Conservation (phyloP, 129 eudicot genomes). For the Arctium lappa region DNA sequence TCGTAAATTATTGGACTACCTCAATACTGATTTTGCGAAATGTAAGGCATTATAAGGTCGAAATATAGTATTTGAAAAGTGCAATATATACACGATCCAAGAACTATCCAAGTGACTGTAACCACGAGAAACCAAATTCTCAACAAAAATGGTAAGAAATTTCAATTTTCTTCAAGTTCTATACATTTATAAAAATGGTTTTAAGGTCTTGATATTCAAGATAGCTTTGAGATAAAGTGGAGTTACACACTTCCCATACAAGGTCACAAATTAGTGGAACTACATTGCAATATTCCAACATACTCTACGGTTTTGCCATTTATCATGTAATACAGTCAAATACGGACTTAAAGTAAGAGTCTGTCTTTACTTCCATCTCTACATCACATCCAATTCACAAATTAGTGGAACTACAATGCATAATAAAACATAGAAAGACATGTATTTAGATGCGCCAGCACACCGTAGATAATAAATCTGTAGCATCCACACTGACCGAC, state of each 20-base stretch:
- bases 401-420: background rate
- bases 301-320: background rate
- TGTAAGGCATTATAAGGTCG: background rate
- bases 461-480: slow-evolving; percentile 1
- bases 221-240: background rate
- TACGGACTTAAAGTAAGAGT: background rate
- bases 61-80: background rate
- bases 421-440: background rate
- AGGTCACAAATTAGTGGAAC: background rate
- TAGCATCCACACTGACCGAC: background rate
- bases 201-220: background rate
- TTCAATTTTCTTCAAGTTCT: background rate
- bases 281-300: background rate
- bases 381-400: background rate
- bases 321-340: background rate
- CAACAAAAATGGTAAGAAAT: background rate
- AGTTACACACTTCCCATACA: background rate
- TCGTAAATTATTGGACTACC: background rate
- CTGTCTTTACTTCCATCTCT: background rate
- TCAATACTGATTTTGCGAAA: too few species aligned
- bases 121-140: background rate
- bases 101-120: background rate
- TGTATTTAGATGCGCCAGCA: background rate
- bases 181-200: background rate
- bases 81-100: background rate